phyloP scores from a whole-genome alignment of 169 alveolate genomes.

The Plasmodium ovale region DNA sequence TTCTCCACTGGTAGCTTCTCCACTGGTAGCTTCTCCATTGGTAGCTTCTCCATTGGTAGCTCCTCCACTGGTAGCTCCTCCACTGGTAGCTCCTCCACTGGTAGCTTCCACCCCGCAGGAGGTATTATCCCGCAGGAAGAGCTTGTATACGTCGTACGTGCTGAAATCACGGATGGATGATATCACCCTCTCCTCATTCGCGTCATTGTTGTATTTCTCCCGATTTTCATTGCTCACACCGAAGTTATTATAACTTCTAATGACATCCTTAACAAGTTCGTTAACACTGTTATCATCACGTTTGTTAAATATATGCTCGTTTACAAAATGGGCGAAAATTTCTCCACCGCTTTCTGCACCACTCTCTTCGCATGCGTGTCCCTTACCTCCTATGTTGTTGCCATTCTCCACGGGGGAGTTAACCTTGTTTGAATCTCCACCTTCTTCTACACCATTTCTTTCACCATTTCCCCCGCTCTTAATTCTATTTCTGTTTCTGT shows the following conservation, averaged over 20 bases:
- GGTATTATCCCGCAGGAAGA: slow-evolving; percentile 28
- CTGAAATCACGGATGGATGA: slow-evolving; percentile 15
- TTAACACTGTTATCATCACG: not conserved
- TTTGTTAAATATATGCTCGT: not conserved
- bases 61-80: too few relatives aligned
- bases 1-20: too few relatives aligned
- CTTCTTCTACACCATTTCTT: not conserved
- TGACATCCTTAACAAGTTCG: not conserved
- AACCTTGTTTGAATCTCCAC: not conserved
- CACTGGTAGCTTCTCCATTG: too few relatives aligned
- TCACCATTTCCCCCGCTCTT: not conserved
- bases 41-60: too few relatives aligned
- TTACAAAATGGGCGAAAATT: not conserved
- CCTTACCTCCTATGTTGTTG: not conserved
- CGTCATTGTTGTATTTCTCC: not conserved
- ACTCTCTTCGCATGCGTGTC: not conserved
- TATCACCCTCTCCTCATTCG: not conserved
- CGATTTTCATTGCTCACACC: not conserved
- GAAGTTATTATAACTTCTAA: slow-evolving; percentile 2
- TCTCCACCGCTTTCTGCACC: not conserved
- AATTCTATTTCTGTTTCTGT: not conserved
- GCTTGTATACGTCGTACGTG: slow-evolving; percentile 32
- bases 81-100: too few relatives aligned
- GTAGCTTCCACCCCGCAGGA: too few relatives aligned
- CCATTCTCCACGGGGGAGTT: not conserved